Percentiles rank a stretch among this genome's conserved stretches.
These are phyloP conservation scores for Wickerhamomyces mucosus DNA, from an alignment of 805 yeast genomes.

Conservation along the genomic window DNA sequence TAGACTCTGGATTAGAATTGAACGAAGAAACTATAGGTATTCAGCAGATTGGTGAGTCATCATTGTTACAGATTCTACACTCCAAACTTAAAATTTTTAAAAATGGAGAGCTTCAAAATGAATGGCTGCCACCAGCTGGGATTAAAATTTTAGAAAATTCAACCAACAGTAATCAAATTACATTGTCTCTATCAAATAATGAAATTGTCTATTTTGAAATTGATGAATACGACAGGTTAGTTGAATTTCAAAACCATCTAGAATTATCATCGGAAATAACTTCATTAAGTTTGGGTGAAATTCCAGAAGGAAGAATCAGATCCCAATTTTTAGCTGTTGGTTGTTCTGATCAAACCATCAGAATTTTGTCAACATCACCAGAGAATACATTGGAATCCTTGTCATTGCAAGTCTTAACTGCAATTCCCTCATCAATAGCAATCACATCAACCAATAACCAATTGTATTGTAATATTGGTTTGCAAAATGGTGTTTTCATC, in stretches of 20 bases:
- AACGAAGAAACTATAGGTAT: conserved; percentile 57
- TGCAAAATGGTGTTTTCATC: conserved; percentile 75
- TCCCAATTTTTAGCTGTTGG: conserved; percentile 63
- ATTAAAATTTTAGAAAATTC: conserved; percentile 50
- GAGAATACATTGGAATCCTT: conserved; percentile 50
- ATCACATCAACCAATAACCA: conserved; percentile 13
- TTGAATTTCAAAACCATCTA: conserved; percentile 58
- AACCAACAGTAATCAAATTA: conserved; percentile 58
- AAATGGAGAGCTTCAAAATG: conserved; percentile 20
- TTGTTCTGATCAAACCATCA: conserved; percentile 58
- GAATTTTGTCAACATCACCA: conserved; percentile 53
- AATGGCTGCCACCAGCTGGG: conserved; percentile 84
- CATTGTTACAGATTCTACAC: conserved; percentile 65
- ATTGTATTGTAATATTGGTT: conserved; percentile 60
- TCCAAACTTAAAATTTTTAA: conserved; percentile 53
- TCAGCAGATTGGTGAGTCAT: conserved; percentile 51
- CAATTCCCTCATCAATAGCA: conserved; percentile 32
- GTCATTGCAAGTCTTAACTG: conserved; percentile 57
- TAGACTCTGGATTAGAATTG: conserved; percentile 50
- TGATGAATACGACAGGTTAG: conserved; percentile 52
- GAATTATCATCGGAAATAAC: conserved; percentile 45
- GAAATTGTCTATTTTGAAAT: conserved; percentile 80
- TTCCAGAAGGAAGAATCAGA: conserved; percentile 35
- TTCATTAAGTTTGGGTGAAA: conserved; percentile 36
- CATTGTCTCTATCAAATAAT: conserved; percentile 59